Evolutionary conservation across 2,329 filamentous ascomycete genomes (phyloP), one percentile per base, ranked within the genome.

Genomic region (Beauveria rudraprayagi): DNA sequence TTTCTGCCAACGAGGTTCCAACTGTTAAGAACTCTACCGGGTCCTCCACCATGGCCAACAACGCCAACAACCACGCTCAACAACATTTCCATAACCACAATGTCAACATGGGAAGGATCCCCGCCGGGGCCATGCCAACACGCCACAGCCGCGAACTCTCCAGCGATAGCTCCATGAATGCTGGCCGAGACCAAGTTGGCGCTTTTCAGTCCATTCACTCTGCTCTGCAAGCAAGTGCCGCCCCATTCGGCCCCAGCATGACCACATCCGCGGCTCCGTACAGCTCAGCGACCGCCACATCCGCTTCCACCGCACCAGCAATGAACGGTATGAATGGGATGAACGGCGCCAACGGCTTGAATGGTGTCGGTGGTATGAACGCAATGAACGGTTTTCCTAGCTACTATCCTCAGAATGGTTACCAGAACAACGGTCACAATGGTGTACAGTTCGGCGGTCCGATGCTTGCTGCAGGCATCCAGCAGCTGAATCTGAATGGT

Each of bases 1-100:
- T 90, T 77, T 97, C 94, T 10, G 86, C 91, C 59, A 94, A 89
- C 73, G 92, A 97, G 69, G 81, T 97, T 22, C 90, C 92, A 5
- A 95, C 92, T 8, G 79, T 92, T 69, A 96, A 94, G 82, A 88
- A 81, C 66, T 79, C 83, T 59, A 81, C 83, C 60, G 80, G 76
- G 53, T 73, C 81, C 53, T 69, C 70, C 40, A 70, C 73, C 60
- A 70, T 76, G 59, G 72, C 72, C 40, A 71, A 71, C 68, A 82
- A 78, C 64, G 76, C 79, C 62, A 84, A 84, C 71, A 83, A 81
- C 63, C 83, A 85, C 67, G 83, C 83, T 3, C 81, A 84, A 72
- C 81, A 85, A 73, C 83, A 85, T 66, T 80, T 85, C 57, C 89
- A 90, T 70, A 85, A 92, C 67, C 90, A 93, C 76, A 93, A 92